Conservation (phyloP, 2,329 filamentous ascomycete species). For the Daldinia eschscholtzii region DNA sequence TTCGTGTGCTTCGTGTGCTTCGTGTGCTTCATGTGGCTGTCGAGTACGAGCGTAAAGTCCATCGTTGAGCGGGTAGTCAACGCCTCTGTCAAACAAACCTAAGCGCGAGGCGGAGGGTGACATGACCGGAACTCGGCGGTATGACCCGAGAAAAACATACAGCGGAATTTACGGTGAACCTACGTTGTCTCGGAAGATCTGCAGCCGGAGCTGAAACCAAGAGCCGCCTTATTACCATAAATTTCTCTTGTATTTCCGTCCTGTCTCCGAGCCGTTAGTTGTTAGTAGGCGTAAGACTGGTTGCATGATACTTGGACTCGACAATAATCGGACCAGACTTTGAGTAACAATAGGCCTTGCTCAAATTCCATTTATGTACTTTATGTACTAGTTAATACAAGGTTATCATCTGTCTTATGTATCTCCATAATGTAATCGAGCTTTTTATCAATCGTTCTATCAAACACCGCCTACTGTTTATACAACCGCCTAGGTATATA, state of each 20-base stretch:
- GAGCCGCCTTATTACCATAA: background rate
- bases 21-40: background rate
- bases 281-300: background rate
- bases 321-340: background rate
- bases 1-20: too few relatives aligned
- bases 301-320: background rate
- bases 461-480: background rate
- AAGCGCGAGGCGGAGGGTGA: constrained; percentile 5
- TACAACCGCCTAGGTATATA: background rate
- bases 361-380: background rate
- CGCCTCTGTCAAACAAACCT: background rate
- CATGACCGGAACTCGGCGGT: constrained; percentile 3
- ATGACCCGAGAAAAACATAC: background rate
- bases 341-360: background rate
- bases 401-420: background rate
- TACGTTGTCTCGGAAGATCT: background rate
- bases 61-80: background rate
- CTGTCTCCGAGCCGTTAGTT: background rate
- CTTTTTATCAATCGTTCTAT: background rate
- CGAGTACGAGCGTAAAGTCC: background rate
- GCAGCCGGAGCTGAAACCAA: background rate
- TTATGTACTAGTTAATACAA: background rate
- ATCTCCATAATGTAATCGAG: background rate
- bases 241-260: background rate
- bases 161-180: background rate